Evolutionary conservation across 2,329 filamentous ascomycete genomes (phyloP).

Genomic region (Xylaria digitata): DNA sequence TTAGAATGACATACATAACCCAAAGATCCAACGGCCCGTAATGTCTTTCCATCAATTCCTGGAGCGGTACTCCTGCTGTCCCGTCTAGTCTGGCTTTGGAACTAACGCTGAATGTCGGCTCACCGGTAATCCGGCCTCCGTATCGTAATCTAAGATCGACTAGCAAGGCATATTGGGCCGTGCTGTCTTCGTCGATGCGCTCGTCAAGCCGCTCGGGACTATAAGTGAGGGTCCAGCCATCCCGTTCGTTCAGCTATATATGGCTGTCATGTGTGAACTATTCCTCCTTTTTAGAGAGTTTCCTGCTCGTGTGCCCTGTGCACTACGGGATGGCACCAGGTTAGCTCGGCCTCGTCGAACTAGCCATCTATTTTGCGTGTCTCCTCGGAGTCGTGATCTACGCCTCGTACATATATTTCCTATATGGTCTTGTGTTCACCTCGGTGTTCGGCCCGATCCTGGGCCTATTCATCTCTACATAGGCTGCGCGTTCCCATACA

Average conservation of each 20-base stretch:
- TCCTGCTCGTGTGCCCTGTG: slow-evolving; percentile 70
- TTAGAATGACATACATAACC: background rate
- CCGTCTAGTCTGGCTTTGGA: slow-evolving; percentile 9
- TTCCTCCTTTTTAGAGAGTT: slow-evolving; percentile 74
- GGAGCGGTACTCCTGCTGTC: slow-evolving; percentile 19
- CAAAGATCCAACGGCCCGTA: slow-evolving; percentile 2
- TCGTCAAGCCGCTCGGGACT: slow-evolving; percentile 63
- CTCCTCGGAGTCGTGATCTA: slow-evolving; percentile 63
- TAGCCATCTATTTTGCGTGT: slow-evolving; percentile 69
- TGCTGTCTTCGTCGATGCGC: slow-evolving; percentile 19
- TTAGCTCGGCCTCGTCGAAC: slow-evolving; percentile 69
- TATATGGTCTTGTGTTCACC: slow-evolving; percentile 65
- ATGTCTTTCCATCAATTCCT: slow-evolving; percentile 1
- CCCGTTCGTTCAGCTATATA: slow-evolving; percentile 71
- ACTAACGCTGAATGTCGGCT: slow-evolving; percentile 57
- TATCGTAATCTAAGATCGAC: slow-evolving; percentile 73
- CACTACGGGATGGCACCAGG: slow-evolving; percentile 70
- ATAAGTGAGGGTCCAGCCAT: slow-evolving; percentile 71
- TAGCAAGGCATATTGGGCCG: slow-evolving; percentile 62
- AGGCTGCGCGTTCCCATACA: slow-evolving; percentile 63
- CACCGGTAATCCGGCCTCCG: slow-evolving; percentile 67
- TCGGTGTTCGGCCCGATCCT: slow-evolving; percentile 65
- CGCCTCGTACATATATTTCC: slow-evolving; percentile 62
- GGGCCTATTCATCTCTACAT: slow-evolving; percentile 71
- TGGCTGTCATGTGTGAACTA: slow-evolving; percentile 71